Evolutionary conservation across 176 grass and related monocot species (phyloP).

Genomic region (barley (Hordeum vulgare)): DNA sequence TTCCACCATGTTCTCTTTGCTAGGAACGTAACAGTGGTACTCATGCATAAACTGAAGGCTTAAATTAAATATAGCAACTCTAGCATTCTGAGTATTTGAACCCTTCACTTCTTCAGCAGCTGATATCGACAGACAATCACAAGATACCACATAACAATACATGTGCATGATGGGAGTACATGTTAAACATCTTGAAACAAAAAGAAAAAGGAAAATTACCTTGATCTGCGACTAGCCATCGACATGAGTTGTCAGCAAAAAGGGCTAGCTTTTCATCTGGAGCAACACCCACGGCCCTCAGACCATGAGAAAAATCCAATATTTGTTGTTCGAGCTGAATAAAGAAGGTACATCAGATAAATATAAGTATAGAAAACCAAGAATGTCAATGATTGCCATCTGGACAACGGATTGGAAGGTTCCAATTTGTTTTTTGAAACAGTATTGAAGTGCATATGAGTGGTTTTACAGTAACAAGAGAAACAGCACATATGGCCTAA

Average conservation of each 20-base stretch:
- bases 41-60: not conserved
- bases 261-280: constrained; percentile 85
- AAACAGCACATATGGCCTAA: not conserved
- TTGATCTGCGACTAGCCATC: constrained; percentile 95
- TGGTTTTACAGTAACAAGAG: not conserved
- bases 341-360: not conserved
- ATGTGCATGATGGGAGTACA: not conserved
- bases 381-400: not conserved
- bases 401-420: not conserved
- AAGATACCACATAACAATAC: not conserved
- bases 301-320: constrained; percentile 82
- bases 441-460: not conserved
- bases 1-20: not conserved
- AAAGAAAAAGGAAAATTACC: constrained; percentile 23
- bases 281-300: constrained; percentile 59
- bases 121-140: not conserved
- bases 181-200: not conserved
- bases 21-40: not conserved
- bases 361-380: not conserved
- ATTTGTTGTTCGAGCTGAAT: constrained; percentile 83
- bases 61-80: not conserved
- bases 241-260: constrained; percentile 92
- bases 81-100: not conserved
- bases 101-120: not conserved
- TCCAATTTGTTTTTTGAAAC: not conserved